phyloP scores from a whole-genome alignment of 331 rosid genomes.

The Pyrus hybrid region DNA sequence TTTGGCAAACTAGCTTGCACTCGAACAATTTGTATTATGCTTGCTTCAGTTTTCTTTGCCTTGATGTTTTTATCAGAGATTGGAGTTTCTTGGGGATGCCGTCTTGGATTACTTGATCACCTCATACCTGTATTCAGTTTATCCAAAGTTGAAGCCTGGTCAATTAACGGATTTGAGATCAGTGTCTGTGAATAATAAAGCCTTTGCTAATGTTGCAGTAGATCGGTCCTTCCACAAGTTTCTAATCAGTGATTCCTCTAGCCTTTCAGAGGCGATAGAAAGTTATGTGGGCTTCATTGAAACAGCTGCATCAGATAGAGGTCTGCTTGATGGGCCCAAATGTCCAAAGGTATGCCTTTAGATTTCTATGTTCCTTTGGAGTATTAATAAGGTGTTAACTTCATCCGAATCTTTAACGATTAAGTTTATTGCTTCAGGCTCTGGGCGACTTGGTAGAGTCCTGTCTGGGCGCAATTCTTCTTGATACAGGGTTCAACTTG shows the following conservation, averaged over 20 bases:
- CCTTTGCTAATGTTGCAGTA: constrained; percentile 78
- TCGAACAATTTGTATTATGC: constrained; percentile 1
- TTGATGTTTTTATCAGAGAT: constrained; percentile 49
- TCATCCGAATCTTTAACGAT: neutral
- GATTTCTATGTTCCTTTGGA: neutral
- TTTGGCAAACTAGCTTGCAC: neutral
- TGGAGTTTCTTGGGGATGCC: constrained; percentile 99
- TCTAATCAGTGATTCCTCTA: constrained; percentile 57
- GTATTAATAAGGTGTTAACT: neutral
- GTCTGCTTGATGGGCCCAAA: constrained; percentile 44
- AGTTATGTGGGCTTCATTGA: constrained; percentile 40
- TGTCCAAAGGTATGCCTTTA: constrained; percentile 68
- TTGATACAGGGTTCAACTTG: constrained; percentile 83
- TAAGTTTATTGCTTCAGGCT: constrained; percentile 46
- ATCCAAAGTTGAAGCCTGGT: constrained; percentile 90
- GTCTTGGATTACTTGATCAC: constrained; percentile 88
- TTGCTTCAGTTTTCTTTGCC: neutral
- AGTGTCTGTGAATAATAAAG: constrained; percentile 64
- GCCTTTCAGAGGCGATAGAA: constrained; percentile 50
- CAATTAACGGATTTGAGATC: constrained; percentile 94
- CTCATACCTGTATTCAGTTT: constrained; percentile 81
- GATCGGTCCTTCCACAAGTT: constrained; percentile 51
- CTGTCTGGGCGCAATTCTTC: constrained; percentile 81
- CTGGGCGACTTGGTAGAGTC: constrained; percentile 92
- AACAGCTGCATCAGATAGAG: constrained; percentile 16